These are phyloP conservation scores for Boletus rubroflammeus DNA, from an alignment of 768 basidiomycete genomes.

Conservation along the genomic window DNA sequence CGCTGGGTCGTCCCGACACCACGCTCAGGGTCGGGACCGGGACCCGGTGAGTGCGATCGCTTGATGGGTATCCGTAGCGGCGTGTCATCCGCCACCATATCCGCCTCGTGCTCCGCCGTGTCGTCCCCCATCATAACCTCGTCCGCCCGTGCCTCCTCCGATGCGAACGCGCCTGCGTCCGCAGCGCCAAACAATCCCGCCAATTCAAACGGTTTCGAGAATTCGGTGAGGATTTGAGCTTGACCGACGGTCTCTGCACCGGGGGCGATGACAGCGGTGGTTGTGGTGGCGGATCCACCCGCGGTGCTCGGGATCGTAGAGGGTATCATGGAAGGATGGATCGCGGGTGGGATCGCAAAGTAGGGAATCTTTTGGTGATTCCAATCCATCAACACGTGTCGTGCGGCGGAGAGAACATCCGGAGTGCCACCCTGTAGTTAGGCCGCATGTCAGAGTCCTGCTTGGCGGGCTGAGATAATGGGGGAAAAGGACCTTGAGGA, in stretches of 20 bases:
- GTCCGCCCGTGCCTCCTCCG: constrained; percentile 7
- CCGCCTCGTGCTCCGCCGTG: constrained; percentile 31
- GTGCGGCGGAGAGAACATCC: constrained; percentile 77
- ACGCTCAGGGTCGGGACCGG: background rate
- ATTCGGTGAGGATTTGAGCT: constrained; percentile 67
- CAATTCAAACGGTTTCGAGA: constrained; percentile 77
- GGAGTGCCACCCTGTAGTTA: constrained; percentile 78
- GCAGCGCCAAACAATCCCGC: constrained; percentile 79
- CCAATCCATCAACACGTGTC: constrained; percentile 86
- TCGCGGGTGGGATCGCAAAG: constrained; percentile 70
- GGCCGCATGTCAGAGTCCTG: background rate
- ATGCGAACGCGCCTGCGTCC: constrained; percentile 73
- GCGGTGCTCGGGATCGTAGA: constrained; percentile 33
- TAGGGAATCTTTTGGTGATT: constrained; percentile 95
- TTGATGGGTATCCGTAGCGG: constrained; percentile 32
- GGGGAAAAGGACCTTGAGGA: constrained; percentile 61
- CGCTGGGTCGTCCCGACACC: background rate
- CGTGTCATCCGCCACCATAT: constrained; percentile 40
- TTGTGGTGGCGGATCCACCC: constrained; percentile 28
- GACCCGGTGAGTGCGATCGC: constrained; percentile 16
- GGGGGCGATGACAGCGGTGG: constrained; percentile 44
- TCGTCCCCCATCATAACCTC: constrained; percentile 45
- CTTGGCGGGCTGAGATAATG: background rate
- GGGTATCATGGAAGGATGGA: constrained; percentile 77
- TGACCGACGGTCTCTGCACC: constrained; percentile 81